Base-by-base conservation (phyloP, 768 basidiomycete species). In the Nidularia sp. region DNA sequence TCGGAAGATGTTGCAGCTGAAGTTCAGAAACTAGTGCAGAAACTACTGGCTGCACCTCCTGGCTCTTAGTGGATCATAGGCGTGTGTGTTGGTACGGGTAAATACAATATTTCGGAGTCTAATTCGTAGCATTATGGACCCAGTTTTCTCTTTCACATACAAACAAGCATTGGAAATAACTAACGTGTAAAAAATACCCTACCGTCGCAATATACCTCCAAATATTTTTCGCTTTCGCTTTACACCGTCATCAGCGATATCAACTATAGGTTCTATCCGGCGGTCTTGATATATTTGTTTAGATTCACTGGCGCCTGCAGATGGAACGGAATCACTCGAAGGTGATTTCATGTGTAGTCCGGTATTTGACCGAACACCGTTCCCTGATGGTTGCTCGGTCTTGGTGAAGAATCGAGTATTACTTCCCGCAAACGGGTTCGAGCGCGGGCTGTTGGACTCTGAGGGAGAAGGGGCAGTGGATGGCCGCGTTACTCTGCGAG, bases 1-100 rank as follows among this genome's bases (percentile, higher is more conserved):
- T 98, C 97, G 51, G 94, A 94, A 65, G 81, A 86, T 7, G 94
- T 98, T 6, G 88, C 90, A 39, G 57, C 66, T 3, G 87, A 89
- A 65, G 84, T 89, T 42, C 78, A 84, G 62, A 81, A 75, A 64
- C 65, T 79, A 55, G 59, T 81, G 55, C 73, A 78, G 57, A 78
- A 74, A 59, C 70, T 69, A 45, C 61, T 83, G 57, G 68, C 70
- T 53, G 58, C 65, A 55, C 10, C 44, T 47, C 32, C 22, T 22
- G 12, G 22, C 44, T 25, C 50, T 34, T 29, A 48, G 33, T 10
- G 9, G 10, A 18, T 18, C 18, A 18, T 18, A 18, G 18, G 18
- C 18, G 18, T 18, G 18, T 18, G 18, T 18, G 18, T 18, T 18
- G 18, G 18, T 18, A 18, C 18, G 18, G 18, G 18, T 18, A 18